phyloP scores from a whole-genome alignment of 352 stramenopile species.

The Phytophthora aleatoria region DNA sequence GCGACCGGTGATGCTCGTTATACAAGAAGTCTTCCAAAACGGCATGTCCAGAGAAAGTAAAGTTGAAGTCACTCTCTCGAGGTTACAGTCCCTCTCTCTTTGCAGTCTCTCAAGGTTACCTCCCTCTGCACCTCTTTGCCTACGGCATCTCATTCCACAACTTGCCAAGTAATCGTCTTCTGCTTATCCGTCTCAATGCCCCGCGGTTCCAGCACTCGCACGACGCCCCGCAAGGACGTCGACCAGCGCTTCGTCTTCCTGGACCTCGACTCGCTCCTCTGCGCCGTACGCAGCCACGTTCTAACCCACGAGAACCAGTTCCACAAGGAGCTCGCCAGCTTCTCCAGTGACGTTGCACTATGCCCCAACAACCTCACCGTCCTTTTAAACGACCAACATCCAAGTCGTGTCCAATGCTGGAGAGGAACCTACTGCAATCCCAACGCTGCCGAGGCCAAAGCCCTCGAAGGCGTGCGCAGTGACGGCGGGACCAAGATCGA shows the following conservation, averaged over 20 bases:
- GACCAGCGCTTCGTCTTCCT: constrained; percentile 34
- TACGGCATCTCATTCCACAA: constrained; percentile 1
- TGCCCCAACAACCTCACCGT: constrained; percentile 21
- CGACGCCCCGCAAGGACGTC: neutral
- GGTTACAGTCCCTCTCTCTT: constrained; percentile 2
- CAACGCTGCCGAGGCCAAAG: constrained; percentile 17
- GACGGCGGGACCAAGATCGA: constrained; percentile 12
- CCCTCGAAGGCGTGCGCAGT: constrained; percentile 14
- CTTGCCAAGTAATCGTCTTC: neutral
- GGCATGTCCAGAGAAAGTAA: neutral
- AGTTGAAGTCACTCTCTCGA: neutral
- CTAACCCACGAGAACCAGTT: constrained; percentile 20
- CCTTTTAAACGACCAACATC: constrained; percentile 27
- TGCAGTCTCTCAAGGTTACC: neutral
- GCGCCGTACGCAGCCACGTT: constrained; percentile 17
- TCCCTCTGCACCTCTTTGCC: no score
- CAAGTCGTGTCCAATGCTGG: constrained; percentile 22
- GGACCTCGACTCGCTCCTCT: constrained; percentile 30
- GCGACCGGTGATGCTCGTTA: no score
- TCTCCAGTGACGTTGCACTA: constrained; percentile 25
- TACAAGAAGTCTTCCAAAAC: no score
- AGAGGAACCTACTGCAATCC: constrained; percentile 33
- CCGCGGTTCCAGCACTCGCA: constrained; percentile 6
- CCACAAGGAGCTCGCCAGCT: constrained; percentile 17
- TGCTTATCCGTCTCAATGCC: constrained; percentile 1